Conservation (phyloP, 2,329 filamentous ascomycete species). For the Fusarium hainanense region DNA sequence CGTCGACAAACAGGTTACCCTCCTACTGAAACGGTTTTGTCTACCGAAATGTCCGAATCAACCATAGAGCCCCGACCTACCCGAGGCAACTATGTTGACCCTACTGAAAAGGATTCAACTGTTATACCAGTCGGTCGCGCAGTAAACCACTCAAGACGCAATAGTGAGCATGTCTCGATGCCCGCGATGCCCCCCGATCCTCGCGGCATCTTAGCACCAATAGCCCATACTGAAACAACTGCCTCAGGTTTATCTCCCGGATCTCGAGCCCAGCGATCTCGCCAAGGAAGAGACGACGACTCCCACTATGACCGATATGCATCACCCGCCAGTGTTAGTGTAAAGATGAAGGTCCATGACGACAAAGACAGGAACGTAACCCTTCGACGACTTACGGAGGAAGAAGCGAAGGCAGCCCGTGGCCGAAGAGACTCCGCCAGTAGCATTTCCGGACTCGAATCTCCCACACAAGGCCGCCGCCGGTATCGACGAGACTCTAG, state of each 20-base stretch:
- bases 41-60: constrained; percentile 52
- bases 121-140: constrained; percentile 35
- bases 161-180: constrained; percentile 58
- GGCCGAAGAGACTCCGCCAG: constrained; percentile 64
- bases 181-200: constrained; percentile 66
- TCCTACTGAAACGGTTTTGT: constrained; percentile 44
- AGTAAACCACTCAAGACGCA: constrained; percentile 56
- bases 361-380: constrained; percentile 71
- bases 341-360: constrained; percentile 70
- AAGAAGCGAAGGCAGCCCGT: constrained; percentile 62
- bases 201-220: constrained; percentile 53
- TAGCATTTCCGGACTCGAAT: constrained; percentile 68
- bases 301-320: constrained; percentile 54
- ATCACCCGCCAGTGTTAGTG: constrained; percentile 61
- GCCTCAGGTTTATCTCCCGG: constrained; percentile 47
- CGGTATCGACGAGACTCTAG: constrained; percentile 67
- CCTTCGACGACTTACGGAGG: constrained; percentile 69
- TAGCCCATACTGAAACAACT: constrained; percentile 46
- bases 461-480: constrained; percentile 56
- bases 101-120: constrained; percentile 28
- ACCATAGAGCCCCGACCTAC: constrained; percentile 48
- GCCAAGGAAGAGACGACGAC: constrained; percentile 58
- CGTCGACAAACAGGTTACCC: constrained; percentile 49
- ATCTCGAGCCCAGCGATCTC: constrained; percentile 56
- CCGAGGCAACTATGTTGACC: constrained; percentile 44